These are phyloP conservation scores for Fusarium sp. DNA, from an alignment of 2,329 filamentous ascomycete species.

Conservation along the genomic window DNA sequence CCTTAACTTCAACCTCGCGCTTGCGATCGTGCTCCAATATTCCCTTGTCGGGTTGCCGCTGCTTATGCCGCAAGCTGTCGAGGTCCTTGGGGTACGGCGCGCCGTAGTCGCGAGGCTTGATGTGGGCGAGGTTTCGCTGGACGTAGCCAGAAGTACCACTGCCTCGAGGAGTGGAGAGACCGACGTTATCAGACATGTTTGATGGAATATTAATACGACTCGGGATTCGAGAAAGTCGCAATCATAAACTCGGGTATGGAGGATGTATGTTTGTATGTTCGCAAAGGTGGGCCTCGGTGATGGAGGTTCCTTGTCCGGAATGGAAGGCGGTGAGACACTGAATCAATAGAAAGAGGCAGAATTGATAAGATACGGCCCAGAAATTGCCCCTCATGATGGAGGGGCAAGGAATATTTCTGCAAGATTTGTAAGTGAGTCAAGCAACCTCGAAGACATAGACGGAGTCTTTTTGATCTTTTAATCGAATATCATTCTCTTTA, in stretches of 20 bases:
- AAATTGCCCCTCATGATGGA: slow-evolving; percentile 35
- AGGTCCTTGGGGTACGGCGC: slow-evolving; percentile 82
- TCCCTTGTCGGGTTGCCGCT: slow-evolving; percentile 87
- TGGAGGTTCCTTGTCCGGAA: slow-evolving; percentile 16
- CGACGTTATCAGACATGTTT: slow-evolving; percentile 95
- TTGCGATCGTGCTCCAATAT: slow-evolving; percentile 96
- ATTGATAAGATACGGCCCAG: slow-evolving; percentile 22
- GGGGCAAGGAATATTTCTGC: slow-evolving; percentile 35
- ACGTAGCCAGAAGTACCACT: slow-evolving; percentile 98
- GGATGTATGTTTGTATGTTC: slow-evolving; percentile 8
- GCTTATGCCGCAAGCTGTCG: slow-evolving; percentile 77
- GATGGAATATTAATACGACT: neutral
- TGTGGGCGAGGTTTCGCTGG: slow-evolving; percentile 91
- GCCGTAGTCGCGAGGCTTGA: slow-evolving; percentile 83
- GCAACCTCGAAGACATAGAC: neutral
- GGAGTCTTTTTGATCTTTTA: neutral
- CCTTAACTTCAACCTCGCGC: slow-evolving; percentile 91
- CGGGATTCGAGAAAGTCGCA: neutral
- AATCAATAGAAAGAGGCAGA: slow-evolving; percentile 16
- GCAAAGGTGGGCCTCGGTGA: slow-evolving; percentile 26
- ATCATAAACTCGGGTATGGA: neutral
- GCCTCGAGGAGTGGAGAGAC: slow-evolving; percentile 91
- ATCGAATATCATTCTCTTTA: neutral
- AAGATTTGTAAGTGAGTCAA: slow-evolving; percentile 41
- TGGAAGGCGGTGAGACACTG: neutral